Percentiles rank a stretch among this genome's conserved stretches.
These are phyloP conservation scores for Albophoma yamanashiensis DNA, from an alignment of 2,329 filamentous ascomycete species.

Conservation along the genomic window DNA sequence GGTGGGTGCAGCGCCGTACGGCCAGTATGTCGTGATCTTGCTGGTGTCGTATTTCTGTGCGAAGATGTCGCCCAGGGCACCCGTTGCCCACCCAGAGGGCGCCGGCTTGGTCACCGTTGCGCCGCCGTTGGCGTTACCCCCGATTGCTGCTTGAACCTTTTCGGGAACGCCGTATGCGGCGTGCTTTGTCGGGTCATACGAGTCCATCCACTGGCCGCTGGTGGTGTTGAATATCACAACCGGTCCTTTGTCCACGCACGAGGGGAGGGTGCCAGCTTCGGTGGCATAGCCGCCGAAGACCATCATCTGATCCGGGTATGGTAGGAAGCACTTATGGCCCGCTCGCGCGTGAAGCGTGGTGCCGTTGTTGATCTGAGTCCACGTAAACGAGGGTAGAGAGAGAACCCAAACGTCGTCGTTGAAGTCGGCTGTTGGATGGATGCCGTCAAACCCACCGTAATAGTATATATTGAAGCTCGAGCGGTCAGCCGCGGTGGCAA, in stretches of 20 bases:
- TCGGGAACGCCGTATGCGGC: conserved; percentile 60
- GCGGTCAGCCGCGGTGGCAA: conserved; percentile 58
- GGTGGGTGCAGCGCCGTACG: conserved; percentile 29
- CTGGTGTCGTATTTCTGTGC: conserved; percentile 39
- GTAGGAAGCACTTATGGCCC: conserved; percentile 65
- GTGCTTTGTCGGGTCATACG: conserved; percentile 55
- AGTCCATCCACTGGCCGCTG: conserved; percentile 55
- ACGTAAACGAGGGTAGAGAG: conserved; percentile 70
- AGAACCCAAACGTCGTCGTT: conserved; percentile 71
- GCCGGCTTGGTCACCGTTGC: conserved; percentile 59
- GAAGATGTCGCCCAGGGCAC: conserved; percentile 42
- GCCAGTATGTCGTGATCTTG: conserved; percentile 50
- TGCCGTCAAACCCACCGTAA: conserved; percentile 63
- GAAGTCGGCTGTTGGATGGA: conserved; percentile 26
- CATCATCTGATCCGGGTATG: conserved; percentile 74
- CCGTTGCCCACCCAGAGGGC: conserved; percentile 42
- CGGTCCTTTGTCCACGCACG: conserved; percentile 40
- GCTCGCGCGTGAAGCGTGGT: conserved; percentile 46
- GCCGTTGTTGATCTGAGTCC: conserved; percentile 47
- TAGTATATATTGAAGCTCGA: conserved; percentile 78
- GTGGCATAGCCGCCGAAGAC: conserved; percentile 57
- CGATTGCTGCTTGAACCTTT: conserved; percentile 53
- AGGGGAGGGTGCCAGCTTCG: conserved; percentile 9
- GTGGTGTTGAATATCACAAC: conserved; percentile 65
- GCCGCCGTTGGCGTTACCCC: conserved; percentile 53